Evolutionary conservation across 2,329 filamentous ascomycete genomes (phyloP).

Genomic region (Xylaria sp.): DNA sequence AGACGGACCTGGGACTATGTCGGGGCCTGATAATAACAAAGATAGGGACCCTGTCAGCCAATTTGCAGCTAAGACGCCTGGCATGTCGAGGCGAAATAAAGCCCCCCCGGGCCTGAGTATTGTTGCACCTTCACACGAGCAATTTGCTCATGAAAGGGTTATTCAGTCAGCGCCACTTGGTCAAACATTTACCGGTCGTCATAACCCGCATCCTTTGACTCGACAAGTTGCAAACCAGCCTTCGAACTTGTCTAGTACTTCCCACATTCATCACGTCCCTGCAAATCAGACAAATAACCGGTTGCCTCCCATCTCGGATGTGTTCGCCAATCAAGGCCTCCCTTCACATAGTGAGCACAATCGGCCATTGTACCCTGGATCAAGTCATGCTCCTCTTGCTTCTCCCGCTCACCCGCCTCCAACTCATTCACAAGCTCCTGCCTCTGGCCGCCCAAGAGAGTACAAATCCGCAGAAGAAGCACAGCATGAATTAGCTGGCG

Average conservation of each 20-base stretch:
- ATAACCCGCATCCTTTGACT: slow-evolving; percentile 79
- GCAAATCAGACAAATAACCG: slow-evolving; percentile 91
- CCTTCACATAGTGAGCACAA: slow-evolving; percentile 68
- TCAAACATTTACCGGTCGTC: slow-evolving; percentile 93
- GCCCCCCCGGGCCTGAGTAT: slow-evolving; percentile 92
- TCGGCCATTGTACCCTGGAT: slow-evolving; percentile 66
- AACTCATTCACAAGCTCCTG: slow-evolving; percentile 60
- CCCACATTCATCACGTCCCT: slow-evolving; percentile 90
- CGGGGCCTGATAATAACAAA: slow-evolving; percentile 66
- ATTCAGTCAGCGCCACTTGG: slow-evolving; percentile 96
- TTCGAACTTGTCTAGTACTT: slow-evolving; percentile 83
- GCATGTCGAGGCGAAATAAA: slow-evolving; percentile 77
- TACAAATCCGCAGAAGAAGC: slow-evolving; percentile 97
- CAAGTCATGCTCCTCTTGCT: slow-evolving; percentile 75
- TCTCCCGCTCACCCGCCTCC: slow-evolving; percentile 79
- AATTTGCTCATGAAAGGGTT: slow-evolving; percentile 92
- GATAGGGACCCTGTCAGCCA: slow-evolving; percentile 60
- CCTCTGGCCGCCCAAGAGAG: slow-evolving; percentile 77
- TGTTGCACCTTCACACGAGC: slow-evolving; percentile 90
- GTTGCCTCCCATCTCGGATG: slow-evolving; percentile 91
- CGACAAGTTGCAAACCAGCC: slow-evolving; percentile 84
- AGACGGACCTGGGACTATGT: slow-evolving; percentile 73
- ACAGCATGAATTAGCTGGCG: slow-evolving; percentile 87
- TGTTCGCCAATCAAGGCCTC: slow-evolving; percentile 82
- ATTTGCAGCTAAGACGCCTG: slow-evolving; percentile 76